Evolutionary conservation across 2,329 filamentous ascomycete genomes (phyloP).

Genomic region (Pestalotiopsis sp.): DNA sequence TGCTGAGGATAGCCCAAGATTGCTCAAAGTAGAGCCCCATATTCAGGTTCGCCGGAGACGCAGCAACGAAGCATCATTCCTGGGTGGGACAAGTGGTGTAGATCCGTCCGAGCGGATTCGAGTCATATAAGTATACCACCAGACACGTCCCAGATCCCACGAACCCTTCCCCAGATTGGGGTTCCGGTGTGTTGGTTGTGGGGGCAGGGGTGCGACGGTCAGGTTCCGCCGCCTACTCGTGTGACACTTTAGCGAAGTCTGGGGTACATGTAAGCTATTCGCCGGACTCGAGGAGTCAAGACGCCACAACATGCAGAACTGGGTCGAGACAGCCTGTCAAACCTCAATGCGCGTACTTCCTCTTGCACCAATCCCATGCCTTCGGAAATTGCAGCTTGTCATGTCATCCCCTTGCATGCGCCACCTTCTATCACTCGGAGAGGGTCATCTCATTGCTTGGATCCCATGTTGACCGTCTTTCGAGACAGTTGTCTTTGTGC

Average conservation of each 20-base stretch:
- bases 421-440: not conserved
- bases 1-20: conserved; percentile 48
- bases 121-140: not conserved
- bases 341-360: not conserved
- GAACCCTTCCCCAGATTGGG: not conserved
- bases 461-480: not conserved
- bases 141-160: not conserved
- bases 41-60: not conserved
- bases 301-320: not conserved
- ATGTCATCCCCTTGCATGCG: not conserved
- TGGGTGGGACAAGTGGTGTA: not conserved
- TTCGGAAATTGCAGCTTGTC: not conserved
- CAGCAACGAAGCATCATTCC: not conserved
- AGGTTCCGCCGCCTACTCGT: not conserved
- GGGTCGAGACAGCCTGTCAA: not conserved
- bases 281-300: not conserved
- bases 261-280: not conserved
- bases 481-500: not conserved
- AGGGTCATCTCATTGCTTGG: not conserved
- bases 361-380: not conserved
- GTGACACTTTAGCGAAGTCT: not conserved
- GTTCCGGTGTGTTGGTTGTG: not conserved
- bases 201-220: not conserved
- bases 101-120: not conserved
- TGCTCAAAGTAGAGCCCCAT: conserved; percentile 40